These are phyloP conservation scores for Hemileccinum impolitum DNA, from an alignment of 768 basidiomycete genomes.

Conservation along the genomic window DNA sequence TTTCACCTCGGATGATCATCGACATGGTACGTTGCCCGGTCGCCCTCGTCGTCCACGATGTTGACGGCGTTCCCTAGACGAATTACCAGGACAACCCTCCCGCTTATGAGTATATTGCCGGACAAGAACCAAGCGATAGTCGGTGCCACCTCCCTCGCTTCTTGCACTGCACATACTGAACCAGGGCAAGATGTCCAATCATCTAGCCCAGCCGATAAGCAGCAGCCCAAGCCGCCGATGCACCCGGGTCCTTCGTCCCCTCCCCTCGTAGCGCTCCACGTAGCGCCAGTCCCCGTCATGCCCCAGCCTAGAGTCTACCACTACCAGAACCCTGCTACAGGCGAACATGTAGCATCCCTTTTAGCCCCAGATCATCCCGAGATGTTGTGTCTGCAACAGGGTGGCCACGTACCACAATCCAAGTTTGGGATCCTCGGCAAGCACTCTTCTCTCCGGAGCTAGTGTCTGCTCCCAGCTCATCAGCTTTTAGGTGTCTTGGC, in stretches of 20 bases:
- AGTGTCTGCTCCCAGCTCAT: neutral
- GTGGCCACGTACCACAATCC: slow-evolving; percentile 60
- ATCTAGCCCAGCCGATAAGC: slow-evolving; percentile 10
- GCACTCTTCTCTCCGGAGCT: slow-evolving; percentile 18
- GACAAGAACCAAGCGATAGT: slow-evolving; percentile 27
- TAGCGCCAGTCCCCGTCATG: slow-evolving; percentile 33
- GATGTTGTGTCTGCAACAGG: slow-evolving; percentile 81
- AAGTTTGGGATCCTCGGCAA: slow-evolving; percentile 70
- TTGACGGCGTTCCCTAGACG: slow-evolving; percentile 12
- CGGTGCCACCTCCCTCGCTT: slow-evolving; percentile 8
- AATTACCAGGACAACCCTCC: slow-evolving; percentile 41
- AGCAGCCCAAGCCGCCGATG: slow-evolving; percentile 4
- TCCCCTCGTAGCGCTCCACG: slow-evolving; percentile 20
- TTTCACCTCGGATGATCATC: slow-evolving; percentile 22
- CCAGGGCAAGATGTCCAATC: slow-evolving; percentile 8
- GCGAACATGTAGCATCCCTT: slow-evolving; percentile 55
- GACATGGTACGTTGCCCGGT: slow-evolving; percentile 26
- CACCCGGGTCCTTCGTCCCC: slow-evolving; percentile 9
- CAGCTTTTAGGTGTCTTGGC: slow-evolving; percentile 61
- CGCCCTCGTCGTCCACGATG: neutral
- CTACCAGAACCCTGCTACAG: slow-evolving; percentile 62
- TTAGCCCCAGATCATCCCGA: slow-evolving; percentile 77
- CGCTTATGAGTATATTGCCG: slow-evolving; percentile 43
- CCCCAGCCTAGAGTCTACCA: slow-evolving; percentile 56
- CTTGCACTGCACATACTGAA: neutral